A percentile compares a stretch with the other conserved stretches of the same genome.
phyloP scores from a whole-genome alignment of 2,329 filamentous ascomycete species.

The Alternaria sp. region DNA sequence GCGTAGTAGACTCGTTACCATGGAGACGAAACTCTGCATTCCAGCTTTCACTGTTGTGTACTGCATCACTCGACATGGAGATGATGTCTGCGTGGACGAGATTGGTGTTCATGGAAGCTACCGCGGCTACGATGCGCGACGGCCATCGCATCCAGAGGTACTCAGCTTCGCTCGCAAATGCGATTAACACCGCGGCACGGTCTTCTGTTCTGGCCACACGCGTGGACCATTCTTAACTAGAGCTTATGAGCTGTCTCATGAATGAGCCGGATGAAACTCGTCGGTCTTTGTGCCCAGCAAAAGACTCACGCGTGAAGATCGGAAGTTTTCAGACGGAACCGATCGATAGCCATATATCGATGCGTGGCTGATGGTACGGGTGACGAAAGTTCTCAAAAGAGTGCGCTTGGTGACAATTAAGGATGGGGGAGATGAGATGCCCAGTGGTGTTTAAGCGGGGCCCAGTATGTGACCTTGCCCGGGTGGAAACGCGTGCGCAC shows the following conservation, averaged over 20 bases:
- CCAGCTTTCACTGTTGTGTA: neutral
- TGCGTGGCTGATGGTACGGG: neutral
- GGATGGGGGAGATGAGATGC: neutral
- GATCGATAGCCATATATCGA: neutral
- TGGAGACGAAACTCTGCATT: neutral
- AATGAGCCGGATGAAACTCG: neutral
- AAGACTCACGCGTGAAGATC: neutral
- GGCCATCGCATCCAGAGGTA: neutral
- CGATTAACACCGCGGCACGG: neutral
- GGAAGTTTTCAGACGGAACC: neutral
- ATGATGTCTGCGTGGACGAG: neutral
- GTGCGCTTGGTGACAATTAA: neutral
- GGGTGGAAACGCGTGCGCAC: neutral
- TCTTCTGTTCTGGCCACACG: neutral
- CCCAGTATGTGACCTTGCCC: neutral
- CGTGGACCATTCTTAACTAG: neutral
- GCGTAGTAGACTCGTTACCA: neutral
- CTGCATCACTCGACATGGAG: neutral
- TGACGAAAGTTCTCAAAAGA: neutral
- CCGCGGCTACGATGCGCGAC: neutral
- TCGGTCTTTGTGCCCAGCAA: neutral
- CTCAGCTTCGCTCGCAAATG: neutral
- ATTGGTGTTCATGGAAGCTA: neutral
- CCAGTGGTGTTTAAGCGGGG: neutral
- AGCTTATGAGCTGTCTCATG: neutral